A percentile compares a stretch with the other conserved stretches of the same genome.
Conservation (phyloP, 768 basidiomycete species). For the Chalciporus sphaerocephalus region DNA sequence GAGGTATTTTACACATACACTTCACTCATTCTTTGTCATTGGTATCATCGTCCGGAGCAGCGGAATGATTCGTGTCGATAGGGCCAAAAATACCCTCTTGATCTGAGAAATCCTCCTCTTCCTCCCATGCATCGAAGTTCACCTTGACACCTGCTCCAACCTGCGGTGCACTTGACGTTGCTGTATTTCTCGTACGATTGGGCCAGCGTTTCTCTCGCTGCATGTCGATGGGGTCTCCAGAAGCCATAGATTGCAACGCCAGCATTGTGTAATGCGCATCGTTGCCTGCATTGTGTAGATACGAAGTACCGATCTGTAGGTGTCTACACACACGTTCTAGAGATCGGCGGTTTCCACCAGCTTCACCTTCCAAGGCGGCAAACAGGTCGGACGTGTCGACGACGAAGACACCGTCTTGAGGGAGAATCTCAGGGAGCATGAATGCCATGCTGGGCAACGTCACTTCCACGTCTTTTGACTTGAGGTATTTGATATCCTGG, state of each 20-base stretch:
- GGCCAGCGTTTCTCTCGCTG: conserved; percentile 84
- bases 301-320: conserved; percentile 51
- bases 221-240: conserved; percentile 65
- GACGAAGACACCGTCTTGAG: conserved; percentile 53
- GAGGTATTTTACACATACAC: background rate
- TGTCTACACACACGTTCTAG: conserved; percentile 62
- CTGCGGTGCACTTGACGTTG: conserved; percentile 19
- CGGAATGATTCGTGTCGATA: conserved; percentile 11
- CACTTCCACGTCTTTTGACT: conserved; percentile 46
- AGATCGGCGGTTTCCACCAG: conserved; percentile 44
- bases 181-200: conserved; percentile 38
- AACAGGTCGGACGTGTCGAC: conserved; percentile 76
- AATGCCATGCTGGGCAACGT: conserved; percentile 49
- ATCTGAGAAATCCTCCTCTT: conserved; percentile 47
- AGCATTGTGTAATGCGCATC: conserved; percentile 76
- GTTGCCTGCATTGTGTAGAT: conserved; percentile 82
- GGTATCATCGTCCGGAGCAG: conserved; percentile 1
- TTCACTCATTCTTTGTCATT: conserved; percentile 3
- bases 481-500: conserved; percentile 71
- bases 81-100: conserved; percentile 37
- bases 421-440: conserved; percentile 53
- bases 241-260: conserved; percentile 66
- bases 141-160: conserved; percentile 42
- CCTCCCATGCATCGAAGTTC: conserved; percentile 55
- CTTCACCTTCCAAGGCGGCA: conserved; percentile 64